Percentiles rank a stretch among this genome's conserved stretches.
These are phyloP conservation scores for Mycena haematopus DNA, from an alignment of 768 basidiomycete genomes.

Conservation along the genomic window DNA sequence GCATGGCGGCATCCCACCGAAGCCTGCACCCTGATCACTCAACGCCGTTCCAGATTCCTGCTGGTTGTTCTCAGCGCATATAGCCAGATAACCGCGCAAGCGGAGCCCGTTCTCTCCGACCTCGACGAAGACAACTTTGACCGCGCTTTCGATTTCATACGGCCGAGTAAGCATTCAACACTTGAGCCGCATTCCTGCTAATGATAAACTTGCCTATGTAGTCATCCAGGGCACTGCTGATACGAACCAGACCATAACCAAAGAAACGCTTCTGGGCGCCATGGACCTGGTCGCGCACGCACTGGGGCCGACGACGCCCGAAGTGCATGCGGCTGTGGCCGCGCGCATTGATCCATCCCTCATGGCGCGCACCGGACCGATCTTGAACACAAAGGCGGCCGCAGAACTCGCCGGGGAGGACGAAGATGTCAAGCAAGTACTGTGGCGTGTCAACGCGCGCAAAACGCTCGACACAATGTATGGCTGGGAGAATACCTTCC, in stretches of 20 bases:
- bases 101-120: slow-evolving; percentile 47
- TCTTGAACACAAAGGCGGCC: neutral
- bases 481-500: slow-evolving; percentile 3
- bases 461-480: neutral
- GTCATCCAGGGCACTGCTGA: slow-evolving; percentile 9
- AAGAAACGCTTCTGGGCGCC: neutral
- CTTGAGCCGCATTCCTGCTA: neutral
- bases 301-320: slow-evolving; percentile 1
- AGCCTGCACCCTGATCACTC: too few species aligned
- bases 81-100: slow-evolving; percentile 53
- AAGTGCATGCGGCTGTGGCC: slow-evolving; percentile 4
- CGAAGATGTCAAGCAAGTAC: slow-evolving; percentile 7
- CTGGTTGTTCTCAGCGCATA: slow-evolving; percentile 56
- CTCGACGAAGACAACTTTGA: slow-evolving; percentile 56
- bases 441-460: slow-evolving; percentile 3
- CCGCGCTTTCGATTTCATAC: slow-evolving; percentile 51
- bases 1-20: too few species aligned
- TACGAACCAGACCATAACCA: neutral
- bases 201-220: neutral
- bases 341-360: neutral
- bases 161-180: slow-evolving; percentile 34
- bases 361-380: neutral
- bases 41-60: slow-evolving; percentile 38
- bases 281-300: slow-evolving; percentile 12
- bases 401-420: neutral